These are phyloP conservation scores for Pachyrhizus erosus DNA, from an alignment of 306 rosid genomes.

Conservation along the genomic window DNA sequence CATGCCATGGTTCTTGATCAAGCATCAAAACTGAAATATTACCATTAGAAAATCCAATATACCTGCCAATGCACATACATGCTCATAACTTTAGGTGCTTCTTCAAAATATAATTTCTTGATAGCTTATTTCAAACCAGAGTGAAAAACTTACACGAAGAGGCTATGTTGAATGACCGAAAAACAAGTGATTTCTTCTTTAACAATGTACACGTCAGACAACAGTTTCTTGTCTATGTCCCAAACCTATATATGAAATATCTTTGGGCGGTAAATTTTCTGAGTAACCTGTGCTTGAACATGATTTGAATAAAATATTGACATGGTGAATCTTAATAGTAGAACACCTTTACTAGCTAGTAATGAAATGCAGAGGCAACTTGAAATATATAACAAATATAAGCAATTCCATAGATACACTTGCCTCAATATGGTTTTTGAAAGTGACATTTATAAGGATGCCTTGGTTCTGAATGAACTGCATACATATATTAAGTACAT, in stretches of 20 bases:
- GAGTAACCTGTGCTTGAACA: constrained; percentile 6
- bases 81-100: background rate
- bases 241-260: constrained; percentile 68
- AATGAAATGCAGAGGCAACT: constrained; percentile 6
- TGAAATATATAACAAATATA: background rate
- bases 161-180: constrained; percentile 61
- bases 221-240: constrained; percentile 71
- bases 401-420: constrained; percentile 36
- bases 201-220: constrained; percentile 55
- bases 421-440: constrained; percentile 80
- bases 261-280: constrained; percentile 21
- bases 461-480: constrained; percentile 84
- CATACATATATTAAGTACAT: constrained; percentile 34
- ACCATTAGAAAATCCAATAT: constrained; percentile 74
- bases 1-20: constrained; percentile 58
- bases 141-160: constrained; percentile 66
- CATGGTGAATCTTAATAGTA: background rate
- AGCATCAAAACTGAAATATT: constrained; percentile 77
- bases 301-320: background rate
- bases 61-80: constrained; percentile 59
- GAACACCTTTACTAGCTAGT: background rate
- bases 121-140: background rate
- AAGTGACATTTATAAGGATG: constrained; percentile 65
- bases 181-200: constrained; percentile 71
- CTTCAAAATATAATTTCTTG: constrained; percentile 3